phyloP scores from a whole-genome alignment of 768 basidiomycete species.

The Leccinum incarnatum region DNA sequence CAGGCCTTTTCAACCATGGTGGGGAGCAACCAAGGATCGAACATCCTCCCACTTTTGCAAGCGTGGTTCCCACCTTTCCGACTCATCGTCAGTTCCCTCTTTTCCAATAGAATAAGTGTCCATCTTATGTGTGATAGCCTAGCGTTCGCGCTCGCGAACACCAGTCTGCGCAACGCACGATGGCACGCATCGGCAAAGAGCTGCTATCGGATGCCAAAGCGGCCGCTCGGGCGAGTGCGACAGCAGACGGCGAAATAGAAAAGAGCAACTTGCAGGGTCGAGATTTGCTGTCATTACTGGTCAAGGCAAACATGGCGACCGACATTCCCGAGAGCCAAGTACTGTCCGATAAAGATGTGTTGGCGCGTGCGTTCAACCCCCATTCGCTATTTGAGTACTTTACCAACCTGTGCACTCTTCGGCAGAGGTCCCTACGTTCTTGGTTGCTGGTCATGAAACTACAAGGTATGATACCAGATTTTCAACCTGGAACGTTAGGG shows the following conservation, averaged over 20 bases:
- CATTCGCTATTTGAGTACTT: not conserved
- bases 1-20: conserved; percentile 31
- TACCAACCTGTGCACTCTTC: not conserved
- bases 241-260: conserved; percentile 31
- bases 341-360: conserved; percentile 61
- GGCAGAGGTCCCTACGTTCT: not conserved
- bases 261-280: conserved; percentile 36
- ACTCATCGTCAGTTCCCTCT: conserved; percentile 33
- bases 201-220: conserved; percentile 49
- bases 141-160: conserved; percentile 16
- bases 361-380: conserved; percentile 42
- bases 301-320: conserved; percentile 31
- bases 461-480: not conserved
- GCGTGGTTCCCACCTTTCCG: conserved; percentile 36
- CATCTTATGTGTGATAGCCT: conserved; percentile 17
- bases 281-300: conserved; percentile 44
- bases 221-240: conserved; percentile 25
- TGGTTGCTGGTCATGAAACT: conserved; percentile 1
- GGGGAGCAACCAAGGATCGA: not conserved
- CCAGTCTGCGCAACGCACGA: conserved; percentile 36
- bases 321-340: conserved; percentile 54
- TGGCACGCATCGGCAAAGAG: conserved; percentile 48
- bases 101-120: not conserved
- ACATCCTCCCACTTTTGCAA: conserved; percentile 33
- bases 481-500: not conserved